These are phyloP conservation scores for Podospora bellae-mahoneyi DNA, from an alignment of 495 filamentous ascomycete species.

Conservation along the genomic window DNA sequence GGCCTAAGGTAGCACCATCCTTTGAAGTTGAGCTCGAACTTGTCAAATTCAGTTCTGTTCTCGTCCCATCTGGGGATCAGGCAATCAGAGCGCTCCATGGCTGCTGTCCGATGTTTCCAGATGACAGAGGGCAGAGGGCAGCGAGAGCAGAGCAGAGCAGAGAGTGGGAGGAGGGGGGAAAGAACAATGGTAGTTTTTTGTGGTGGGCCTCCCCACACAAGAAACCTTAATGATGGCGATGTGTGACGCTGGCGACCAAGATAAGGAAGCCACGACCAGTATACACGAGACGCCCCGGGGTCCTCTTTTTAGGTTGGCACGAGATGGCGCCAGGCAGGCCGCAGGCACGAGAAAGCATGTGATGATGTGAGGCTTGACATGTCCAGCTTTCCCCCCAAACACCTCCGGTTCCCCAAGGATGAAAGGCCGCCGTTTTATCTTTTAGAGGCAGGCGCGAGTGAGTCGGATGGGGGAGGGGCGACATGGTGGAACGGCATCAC, in stretches of 20 bases:
- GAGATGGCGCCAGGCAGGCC: not conserved
- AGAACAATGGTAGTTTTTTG: not conserved
- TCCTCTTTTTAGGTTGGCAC: not conserved
- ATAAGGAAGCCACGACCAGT: not conserved
- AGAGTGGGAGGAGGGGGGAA: not conserved
- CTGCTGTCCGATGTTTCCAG: not conserved
- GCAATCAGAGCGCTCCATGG: not conserved
- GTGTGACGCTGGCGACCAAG: not conserved
- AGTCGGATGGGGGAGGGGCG: not conserved
- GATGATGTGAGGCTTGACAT: not conserved
- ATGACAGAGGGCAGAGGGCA: not conserved
- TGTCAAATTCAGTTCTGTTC: not conserved
- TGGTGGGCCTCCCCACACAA: not conserved
- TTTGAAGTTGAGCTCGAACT: not conserved
- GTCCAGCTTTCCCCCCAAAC: no score
- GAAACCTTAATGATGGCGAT: not conserved
- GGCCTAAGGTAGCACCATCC: not conserved
- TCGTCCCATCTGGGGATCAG: not conserved
- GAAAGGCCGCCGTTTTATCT: not conserved
- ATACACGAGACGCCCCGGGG: not conserved
- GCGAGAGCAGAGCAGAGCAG: not conserved
- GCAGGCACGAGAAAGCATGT: not conserved
- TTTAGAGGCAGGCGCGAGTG: not conserved
- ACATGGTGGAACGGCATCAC: no score
- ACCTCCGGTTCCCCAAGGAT: not conserved